These are phyloP conservation scores for Talaromyces sp. DNA, from an alignment of 2,329 filamentous ascomycete species.

Conservation along the genomic window DNA sequence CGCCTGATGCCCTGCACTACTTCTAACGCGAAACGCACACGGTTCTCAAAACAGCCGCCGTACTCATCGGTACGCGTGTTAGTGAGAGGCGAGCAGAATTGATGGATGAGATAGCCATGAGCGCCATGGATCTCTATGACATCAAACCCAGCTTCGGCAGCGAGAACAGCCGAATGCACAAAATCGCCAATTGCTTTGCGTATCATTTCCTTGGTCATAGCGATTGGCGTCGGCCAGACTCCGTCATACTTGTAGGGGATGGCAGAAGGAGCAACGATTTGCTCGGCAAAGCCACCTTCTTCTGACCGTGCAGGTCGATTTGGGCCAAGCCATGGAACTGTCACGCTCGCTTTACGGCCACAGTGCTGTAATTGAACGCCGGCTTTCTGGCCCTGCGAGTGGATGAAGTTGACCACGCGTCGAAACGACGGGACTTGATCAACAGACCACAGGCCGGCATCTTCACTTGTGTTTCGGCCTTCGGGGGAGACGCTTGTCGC, in stretches of 20 bases:
- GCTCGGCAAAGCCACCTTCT: not conserved
- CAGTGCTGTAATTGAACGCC: not conserved
- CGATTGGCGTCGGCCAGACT: not conserved
- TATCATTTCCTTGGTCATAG: conserved; percentile 5
- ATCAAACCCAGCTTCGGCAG: conserved; percentile 50
- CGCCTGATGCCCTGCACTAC: conserved; percentile 36
- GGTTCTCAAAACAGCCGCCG: conserved; percentile 48
- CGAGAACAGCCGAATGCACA: not conserved
- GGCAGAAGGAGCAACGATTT: not conserved
- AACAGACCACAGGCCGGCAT: not conserved
- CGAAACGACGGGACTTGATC: not conserved
- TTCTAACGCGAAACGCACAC: conserved; percentile 52
- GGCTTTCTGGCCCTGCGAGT: not conserved
- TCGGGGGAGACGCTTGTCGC: not conserved
- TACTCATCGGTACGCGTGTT: conserved; percentile 48
- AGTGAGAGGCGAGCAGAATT: conserved; percentile 44
- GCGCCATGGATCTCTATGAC: conserved; percentile 47
- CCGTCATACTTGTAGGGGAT: conserved; percentile 1
- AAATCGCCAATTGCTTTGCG: not conserved
- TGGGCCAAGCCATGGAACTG: not conserved
- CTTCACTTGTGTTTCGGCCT: not conserved
- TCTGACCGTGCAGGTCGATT: not conserved
- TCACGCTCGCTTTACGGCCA: not conserved
- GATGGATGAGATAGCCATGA: conserved; percentile 50
- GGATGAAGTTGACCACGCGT: not conserved